phyloP scores from a whole-genome alignment of 2,329 filamentous ascomycete genomes.

The Xylaria sp. region DNA sequence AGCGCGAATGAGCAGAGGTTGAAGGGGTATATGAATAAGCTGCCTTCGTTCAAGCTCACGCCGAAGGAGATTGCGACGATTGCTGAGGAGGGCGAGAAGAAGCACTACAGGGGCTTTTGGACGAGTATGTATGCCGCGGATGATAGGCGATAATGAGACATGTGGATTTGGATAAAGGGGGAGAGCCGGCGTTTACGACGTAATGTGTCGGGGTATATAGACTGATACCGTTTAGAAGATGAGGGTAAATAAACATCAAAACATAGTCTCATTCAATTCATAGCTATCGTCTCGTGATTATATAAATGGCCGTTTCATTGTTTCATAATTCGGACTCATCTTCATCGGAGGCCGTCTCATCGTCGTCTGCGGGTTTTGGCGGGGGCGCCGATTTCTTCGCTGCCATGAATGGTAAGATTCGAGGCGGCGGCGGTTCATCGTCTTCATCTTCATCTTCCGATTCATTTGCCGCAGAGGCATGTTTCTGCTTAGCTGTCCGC shows the following conservation, averaged over 20 bases:
- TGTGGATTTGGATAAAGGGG: not conserved
- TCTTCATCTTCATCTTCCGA: slow-evolving; percentile 41
- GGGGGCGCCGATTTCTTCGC: slow-evolving; percentile 49
- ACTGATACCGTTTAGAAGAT: not conserved
- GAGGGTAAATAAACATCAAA: not conserved
- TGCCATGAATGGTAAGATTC: slow-evolving; percentile 58
- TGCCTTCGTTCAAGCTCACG: slow-evolving; percentile 68
- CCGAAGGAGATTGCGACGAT: slow-evolving; percentile 69
- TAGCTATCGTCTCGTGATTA: slow-evolving; percentile 22
- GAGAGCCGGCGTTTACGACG: not conserved
- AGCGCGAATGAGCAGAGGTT: slow-evolving; percentile 68
- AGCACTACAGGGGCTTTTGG: slow-evolving; percentile 73
- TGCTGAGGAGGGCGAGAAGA: slow-evolving; percentile 64
- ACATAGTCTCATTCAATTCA: slow-evolving; percentile 28
- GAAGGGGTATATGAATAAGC: slow-evolving; percentile 62
- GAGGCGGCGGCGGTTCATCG: slow-evolving; percentile 46
- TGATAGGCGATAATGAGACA: slow-evolving; percentile 57
- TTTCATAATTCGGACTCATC: slow-evolving; percentile 62
- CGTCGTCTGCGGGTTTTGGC: slow-evolving; percentile 50
- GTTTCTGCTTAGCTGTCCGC: slow-evolving; percentile 28
- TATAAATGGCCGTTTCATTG: slow-evolving; percentile 8
- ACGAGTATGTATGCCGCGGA: slow-evolving; percentile 61
- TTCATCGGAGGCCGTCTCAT: slow-evolving; percentile 65
- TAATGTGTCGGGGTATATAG: not conserved
- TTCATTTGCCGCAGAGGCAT: slow-evolving; percentile 17